Conservation (phyloP, 2,329 filamentous ascomycete species). For the Paramyrothecium roridum region DNA sequence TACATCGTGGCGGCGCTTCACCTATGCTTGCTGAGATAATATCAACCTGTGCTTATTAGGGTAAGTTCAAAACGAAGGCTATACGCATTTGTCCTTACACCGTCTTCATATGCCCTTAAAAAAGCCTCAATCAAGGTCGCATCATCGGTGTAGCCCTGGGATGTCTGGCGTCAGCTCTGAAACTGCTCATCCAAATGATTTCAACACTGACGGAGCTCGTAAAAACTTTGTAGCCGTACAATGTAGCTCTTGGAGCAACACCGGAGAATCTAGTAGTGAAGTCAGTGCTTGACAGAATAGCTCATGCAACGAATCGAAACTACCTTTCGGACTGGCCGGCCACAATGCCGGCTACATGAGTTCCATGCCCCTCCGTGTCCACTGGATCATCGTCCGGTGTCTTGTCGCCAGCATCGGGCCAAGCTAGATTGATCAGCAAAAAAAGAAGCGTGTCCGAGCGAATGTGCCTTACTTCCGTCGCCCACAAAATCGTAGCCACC, state of each 20-base stretch:
- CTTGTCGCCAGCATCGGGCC: conserved; percentile 1
- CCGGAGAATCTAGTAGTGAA: conserved; percentile 9
- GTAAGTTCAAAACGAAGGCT: neutral
- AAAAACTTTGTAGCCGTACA: conserved; percentile 25
- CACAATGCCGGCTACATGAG: conserved; percentile 26
- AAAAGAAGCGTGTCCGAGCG: neutral
- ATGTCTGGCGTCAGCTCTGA: no score
- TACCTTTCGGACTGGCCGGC: conserved; percentile 13
- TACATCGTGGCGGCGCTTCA: neutral
- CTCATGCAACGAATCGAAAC: neutral
- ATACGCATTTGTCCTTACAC: conserved; percentile 2
- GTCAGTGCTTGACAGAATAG: neutral
- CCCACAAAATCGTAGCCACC: conserved; percentile 18
- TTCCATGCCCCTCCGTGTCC: conserved; percentile 20
- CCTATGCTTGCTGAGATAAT: conserved; percentile 28
- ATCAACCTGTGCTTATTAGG: conserved; percentile 17
- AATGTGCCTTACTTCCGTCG: conserved; percentile 2
- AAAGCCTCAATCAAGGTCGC: conserved; percentile 28
- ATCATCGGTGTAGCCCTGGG: neutral
- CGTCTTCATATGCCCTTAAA: conserved; percentile 28
- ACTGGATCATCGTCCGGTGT: conserved; percentile 20
- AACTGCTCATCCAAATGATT: no score
- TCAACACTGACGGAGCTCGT: neutral
- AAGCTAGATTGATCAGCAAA: neutral
- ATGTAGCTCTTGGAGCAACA: conserved; percentile 22